Base-by-base conservation (phyloP, 106 monocot genomes). In the Dioscorea dumetorum region DNA sequence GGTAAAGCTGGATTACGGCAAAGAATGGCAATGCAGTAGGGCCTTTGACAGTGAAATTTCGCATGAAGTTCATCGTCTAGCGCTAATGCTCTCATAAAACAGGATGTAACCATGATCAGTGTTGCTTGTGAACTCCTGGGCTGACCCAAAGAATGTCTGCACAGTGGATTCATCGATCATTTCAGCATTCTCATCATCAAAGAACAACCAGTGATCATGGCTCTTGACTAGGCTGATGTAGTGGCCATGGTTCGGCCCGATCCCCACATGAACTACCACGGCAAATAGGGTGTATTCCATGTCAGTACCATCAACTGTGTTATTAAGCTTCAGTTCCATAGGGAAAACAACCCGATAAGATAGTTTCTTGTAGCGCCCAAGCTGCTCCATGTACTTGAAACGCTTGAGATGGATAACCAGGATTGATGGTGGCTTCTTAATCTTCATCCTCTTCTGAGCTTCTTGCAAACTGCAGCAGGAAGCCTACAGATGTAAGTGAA, bases 361-460 rank as follows among this genome's bases (percentile, higher is more conserved):
- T 14, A 83, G 60, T 62, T 83, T 83, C 60, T 83, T 83, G 66
- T 78, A 33, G n/a, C 82, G 78, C 8, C 74, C 70, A 49, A 83
- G 78, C 62, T 83, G 83, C 65, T 83, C 83, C 19, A 79, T 78
- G 66, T 78, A 83, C 61, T 83, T 83, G 74, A 83, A 83, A 18
- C 82, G 82, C 58, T 83, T 83, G 57, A 83, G 78, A 75, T 83
- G 83, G 57, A 83, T 83, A 14, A 83, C 83, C 16, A 83, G 70
- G 60, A 83, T 72, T 57, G 60, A 67, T 60, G 83, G 83, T 49
- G 71, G 71, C 23, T 83, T 74, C 67, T 75, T 83, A 23, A 83
- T 83, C 70, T 83, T 83, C 83, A 83, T 72, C 57, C 83, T 74
- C 67, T 83, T 78, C 63, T 83, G 83, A 9, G 83, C 83, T 74